Percentiles rank a stretch among this genome's conserved stretches.
Evolutionary conservation across 169 alveolate species (phyloP).

Genomic region (Pseudocohnilembus persalinus): DNA sequence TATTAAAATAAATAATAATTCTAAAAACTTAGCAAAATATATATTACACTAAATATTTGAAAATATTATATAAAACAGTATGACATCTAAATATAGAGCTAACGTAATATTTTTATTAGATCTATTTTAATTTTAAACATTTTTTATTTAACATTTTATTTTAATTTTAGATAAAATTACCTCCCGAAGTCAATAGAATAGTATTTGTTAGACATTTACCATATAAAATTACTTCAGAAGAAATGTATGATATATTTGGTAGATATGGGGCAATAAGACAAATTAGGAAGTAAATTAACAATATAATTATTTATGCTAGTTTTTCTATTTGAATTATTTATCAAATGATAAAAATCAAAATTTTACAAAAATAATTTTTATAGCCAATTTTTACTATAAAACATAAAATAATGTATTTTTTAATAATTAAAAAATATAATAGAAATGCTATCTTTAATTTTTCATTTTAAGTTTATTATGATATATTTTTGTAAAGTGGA

Average conservation of each 20-base stretch:
- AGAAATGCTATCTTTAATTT: no score
- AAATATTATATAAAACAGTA: not conserved
- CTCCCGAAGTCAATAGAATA: slow-evolving; percentile 85
- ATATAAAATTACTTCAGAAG: slow-evolving; percentile 92
- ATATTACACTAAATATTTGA: no score
- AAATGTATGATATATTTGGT: slow-evolving; percentile 98
- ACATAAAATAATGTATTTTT: no score
- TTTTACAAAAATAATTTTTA: no score
- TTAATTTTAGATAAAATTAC: slow-evolving; percentile 51
- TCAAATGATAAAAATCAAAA: no score
- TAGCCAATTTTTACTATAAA: no score
- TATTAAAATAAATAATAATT: no score
- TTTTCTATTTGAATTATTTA: not conserved
- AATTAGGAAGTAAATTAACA: slow-evolving; percentile 90
- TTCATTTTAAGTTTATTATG: no score
- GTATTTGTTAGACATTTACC: slow-evolving; percentile 88
- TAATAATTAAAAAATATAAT: no score
- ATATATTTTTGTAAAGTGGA: no score
- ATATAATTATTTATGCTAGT: not conserved
- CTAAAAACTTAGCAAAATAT: not conserved
- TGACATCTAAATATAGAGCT: not conserved
- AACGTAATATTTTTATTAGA: not conserved
- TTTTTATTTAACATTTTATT: no score
- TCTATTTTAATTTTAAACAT: no score
- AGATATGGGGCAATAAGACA: slow-evolving; percentile 98